Percentiles rank a stretch among this genome's conserved stretches.
Evolutionary conservation across 805 yeast genomes (phyloP).

Genomic region (Metschnikowia rubicola): DNA sequence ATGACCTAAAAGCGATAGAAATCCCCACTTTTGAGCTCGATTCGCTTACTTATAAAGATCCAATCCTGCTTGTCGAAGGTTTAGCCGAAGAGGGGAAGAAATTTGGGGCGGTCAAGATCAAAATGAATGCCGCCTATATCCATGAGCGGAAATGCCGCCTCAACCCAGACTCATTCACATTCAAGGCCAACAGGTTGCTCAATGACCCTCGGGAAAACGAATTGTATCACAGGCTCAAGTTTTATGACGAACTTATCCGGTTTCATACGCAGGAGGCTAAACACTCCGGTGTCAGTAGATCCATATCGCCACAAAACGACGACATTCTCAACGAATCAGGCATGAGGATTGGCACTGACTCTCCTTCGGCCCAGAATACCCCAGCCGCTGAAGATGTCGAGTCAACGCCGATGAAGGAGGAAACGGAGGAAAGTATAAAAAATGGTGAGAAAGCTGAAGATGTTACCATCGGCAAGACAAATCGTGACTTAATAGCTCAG

Average conservation of each 20-base stretch:
- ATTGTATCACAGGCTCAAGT: slow-evolving; percentile 41
- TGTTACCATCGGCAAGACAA: not conserved
- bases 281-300: not conserved
- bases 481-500: not conserved
- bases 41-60: slow-evolving; percentile 54
- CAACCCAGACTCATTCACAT: slow-evolving; percentile 49
- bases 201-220: slow-evolving; percentile 44
- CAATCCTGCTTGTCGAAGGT: slow-evolving; percentile 61
- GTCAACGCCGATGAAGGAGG: not conserved
- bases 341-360: not conserved
- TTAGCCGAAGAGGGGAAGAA: slow-evolving; percentile 48
- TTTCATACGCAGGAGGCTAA: slow-evolving; percentile 29
- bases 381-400: not conserved
- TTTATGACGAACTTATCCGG: slow-evolving; percentile 44
- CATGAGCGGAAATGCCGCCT: slow-evolving; percentile 24
- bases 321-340: not conserved
- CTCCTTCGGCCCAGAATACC: not conserved
- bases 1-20: slow-evolving; percentile 3
- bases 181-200: slow-evolving; percentile 47
- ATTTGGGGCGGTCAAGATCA: slow-evolving; percentile 74
- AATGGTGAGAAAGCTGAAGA: not conserved
- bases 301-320: not conserved
- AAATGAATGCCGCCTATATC: slow-evolving; percentile 48
- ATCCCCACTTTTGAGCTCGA: slow-evolving; percentile 55
- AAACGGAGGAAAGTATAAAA: not conserved